Evolutionary conservation across 345 rosid genomes (phyloP), one percentile per base, ranked within the genome.

Genomic region (Lenwebbia sp.): DNA sequence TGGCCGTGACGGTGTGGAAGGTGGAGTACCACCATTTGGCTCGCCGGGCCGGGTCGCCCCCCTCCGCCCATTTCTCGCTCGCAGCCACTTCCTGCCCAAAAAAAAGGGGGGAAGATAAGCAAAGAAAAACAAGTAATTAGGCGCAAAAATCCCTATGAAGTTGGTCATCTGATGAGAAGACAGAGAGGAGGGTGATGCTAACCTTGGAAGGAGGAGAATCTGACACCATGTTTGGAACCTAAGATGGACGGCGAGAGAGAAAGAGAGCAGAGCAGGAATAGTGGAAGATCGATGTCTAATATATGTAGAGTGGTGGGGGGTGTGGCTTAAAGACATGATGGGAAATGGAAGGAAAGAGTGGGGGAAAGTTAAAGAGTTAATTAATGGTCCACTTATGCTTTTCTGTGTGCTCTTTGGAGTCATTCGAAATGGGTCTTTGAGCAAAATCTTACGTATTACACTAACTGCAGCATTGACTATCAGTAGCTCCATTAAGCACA

Each of bases 1-100:
- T 97, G 94, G 99, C 98, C 7, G 99, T 95, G 76, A 95, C 97
- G 9, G 91, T 86, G 92, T 95, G 99, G 87, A 97, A 97, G 62
- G 99, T 95, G 82, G 99, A 95, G 89, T 94, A 94, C 99, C 98
- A 96, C 99, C 99, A 97, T 92, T 94, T 96, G 70, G 98, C 98
- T 52, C 90, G 92, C 82, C 99, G 95, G 85, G 89, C 52, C 2
- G 93, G 90, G 81, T 93, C 95, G 74, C 60, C 92, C 75, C 82
- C 93, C 83, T 88, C 94, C 60, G 75, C 81, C 97, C 99, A 93
- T 95, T 93, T 95, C 84, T 90, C 91, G 13, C 26, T 60, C 54
- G 90, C 84, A 70, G 86, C 90, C 30, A 40, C 84, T 56, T 60
- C 53, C 53, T 54, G 56, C 83, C 83, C 85, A 74, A 33, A 41